Base-by-base conservation (phyloP, 1,139 yeast species). In the Saccharomyces uvarum region DNA sequence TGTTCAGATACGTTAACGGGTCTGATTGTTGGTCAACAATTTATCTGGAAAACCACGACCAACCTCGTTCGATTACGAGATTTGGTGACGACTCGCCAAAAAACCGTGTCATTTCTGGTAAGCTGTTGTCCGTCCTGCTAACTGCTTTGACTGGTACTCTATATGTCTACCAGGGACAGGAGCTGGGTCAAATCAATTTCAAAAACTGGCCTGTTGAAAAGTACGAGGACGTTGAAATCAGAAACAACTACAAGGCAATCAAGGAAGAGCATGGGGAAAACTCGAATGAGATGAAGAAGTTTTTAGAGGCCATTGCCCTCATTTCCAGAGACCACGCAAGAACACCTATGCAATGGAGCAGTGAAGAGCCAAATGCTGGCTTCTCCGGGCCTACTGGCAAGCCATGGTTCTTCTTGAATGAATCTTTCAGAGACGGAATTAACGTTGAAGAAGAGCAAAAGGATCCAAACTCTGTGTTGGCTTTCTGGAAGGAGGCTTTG, bases 1-100 rank as follows among this genome's bases (percentile, higher is more conserved):
- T 27, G 29, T 27, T 21, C 24, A 21, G 24, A 21, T 21, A 21
- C 2, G 24, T 21, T 2, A 21, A 21, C 24, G 4, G 4, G 2
- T 2, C 8, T 3, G 29, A 27, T 4, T 27, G 81, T 14, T 81
- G 85, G 85, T 70, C 79, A n/a, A 76, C 84, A 26, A 76, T 73
- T 9, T 80, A 77, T 67, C 66, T 76, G 54, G 85, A 81, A 66
- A 81, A 81, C 64, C 85, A 81, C 63, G 85, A 81, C 67, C 82
- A 78, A 59, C 78, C 84, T 9, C 72, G 84, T 60, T 71, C 76
- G 27, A 74, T 79, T 31, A 69, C 82, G 19, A 73, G 84, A 60
- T 80, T 80, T 61, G 83, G 80, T 49, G 73, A 76, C 63, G 74
- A 73, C 52, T 62, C 73, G 41, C 70, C 72, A 26, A 67, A 73